phyloP scores from a whole-genome alignment of 371 early-diverging fungal species.

The Entomophthora muscae region DNA sequence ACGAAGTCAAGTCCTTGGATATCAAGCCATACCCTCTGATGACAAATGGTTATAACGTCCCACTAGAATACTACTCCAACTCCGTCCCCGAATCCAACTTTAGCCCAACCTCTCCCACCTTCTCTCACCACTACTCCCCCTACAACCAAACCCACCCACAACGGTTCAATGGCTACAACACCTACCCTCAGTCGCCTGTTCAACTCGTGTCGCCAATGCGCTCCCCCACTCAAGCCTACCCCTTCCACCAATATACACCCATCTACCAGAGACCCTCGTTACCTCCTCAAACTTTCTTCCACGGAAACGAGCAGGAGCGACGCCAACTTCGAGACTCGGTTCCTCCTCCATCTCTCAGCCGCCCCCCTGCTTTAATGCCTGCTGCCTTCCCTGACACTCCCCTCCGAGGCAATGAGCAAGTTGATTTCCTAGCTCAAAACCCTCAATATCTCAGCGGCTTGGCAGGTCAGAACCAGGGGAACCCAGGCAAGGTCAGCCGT shows the following conservation, averaged over 20 bases:
- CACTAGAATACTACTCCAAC: neutral
- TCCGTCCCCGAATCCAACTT: neutral
- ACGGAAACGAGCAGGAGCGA: too few relatives aligned
- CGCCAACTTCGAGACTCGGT: neutral
- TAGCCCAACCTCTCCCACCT: neutral
- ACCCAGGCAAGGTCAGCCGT: neutral
- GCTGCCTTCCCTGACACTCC: neutral
- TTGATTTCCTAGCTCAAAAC: neutral
- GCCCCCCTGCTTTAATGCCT: neutral
- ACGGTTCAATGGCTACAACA: neutral
- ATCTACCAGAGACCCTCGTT: neutral
- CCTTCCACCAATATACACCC: neutral
- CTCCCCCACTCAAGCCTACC: neutral
- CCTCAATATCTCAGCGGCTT: constrained; percentile 1
- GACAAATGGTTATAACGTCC: neutral
- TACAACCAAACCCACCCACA: neutral
- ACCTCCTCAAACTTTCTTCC: too few relatives aligned
- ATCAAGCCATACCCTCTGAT: neutral
- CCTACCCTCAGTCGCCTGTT: neutral
- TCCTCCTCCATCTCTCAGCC: neutral
- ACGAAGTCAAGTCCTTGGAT: neutral
- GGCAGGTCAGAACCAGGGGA: neutral
- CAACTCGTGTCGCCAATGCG: neutral
- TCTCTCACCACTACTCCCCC: neutral
- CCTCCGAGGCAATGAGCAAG: neutral